These are phyloP conservation scores for Metschnikowia cerradonensis DNA, from an alignment of 805 yeast species.

Conservation along the genomic window DNA sequence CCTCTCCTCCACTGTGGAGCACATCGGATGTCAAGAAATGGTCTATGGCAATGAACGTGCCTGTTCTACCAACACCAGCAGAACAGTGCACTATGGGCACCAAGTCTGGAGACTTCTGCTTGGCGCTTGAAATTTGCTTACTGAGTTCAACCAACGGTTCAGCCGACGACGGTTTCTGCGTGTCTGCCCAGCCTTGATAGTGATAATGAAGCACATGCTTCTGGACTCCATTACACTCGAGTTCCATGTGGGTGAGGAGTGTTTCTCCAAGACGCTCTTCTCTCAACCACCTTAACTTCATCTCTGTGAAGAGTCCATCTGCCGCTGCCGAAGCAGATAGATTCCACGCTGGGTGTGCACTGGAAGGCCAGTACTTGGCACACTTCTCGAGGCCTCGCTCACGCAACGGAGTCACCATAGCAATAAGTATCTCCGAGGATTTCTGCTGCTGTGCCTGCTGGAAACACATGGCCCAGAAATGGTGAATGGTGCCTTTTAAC, in stretches of 20 bases:
- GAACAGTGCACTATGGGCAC: conserved; percentile 67
- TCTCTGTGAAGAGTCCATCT: conserved; percentile 23
- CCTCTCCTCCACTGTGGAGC: conserved; percentile 9
- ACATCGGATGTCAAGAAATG: conserved; percentile 19
- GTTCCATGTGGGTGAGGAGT: conserved; percentile 24
- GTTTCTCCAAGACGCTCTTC: conserved; percentile 21
- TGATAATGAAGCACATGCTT: conserved; percentile 17
- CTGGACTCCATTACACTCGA: conserved; percentile 19
- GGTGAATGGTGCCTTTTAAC: conserved; percentile 62
- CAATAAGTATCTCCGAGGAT: conserved; percentile 26
- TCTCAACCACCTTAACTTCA: conserved; percentile 14
- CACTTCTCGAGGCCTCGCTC: conserved; percentile 16
- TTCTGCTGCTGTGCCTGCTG: conserved; percentile 27
- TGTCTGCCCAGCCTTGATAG: conserved; percentile 17
- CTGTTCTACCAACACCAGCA: conserved; percentile 97
- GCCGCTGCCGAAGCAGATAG: conserved; percentile 13
- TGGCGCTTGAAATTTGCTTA: conserved; percentile 4
- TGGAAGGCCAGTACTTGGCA: conserved; percentile 23
- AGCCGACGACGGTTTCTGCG: conserved; percentile 13
- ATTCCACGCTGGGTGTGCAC: conserved; percentile 17
- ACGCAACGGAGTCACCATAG: conserved; percentile 36
- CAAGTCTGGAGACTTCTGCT: conserved; percentile 6
- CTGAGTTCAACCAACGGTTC: conserved; percentile 15
- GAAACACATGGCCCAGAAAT: conserved; percentile 67
- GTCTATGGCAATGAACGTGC: conserved; percentile 52